These are phyloP conservation scores for Toxicodendron radicans DNA, from an alignment of 345 rosid genomes.

Conservation along the genomic window DNA sequence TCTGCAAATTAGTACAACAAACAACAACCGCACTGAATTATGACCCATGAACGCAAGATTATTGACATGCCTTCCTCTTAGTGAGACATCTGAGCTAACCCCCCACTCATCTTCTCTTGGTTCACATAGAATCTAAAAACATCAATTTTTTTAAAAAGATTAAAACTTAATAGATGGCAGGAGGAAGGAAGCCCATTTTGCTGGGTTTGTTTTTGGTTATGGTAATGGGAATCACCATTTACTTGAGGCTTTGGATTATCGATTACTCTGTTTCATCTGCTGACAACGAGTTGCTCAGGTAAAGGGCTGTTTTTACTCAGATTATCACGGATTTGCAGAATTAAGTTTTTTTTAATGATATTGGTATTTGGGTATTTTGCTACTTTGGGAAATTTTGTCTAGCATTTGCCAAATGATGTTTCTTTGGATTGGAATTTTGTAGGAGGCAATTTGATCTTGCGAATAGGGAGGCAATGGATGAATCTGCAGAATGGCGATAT, in stretches of 20 bases:
- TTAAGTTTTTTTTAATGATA: neutral
- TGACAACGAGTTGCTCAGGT: conserved; percentile 75
- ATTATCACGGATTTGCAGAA: no score
- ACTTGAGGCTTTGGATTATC: conserved; percentile 73
- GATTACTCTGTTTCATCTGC: conserved; percentile 66
- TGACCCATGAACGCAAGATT: no score
- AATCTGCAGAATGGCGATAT: conserved; percentile 91
- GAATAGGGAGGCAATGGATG: conserved; percentile 90
- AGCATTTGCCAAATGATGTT: neutral
- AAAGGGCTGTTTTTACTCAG: no score
- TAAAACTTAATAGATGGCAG: conserved; percentile 28
- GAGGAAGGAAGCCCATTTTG: conserved; percentile 49
- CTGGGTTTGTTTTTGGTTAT: conserved; percentile 49
- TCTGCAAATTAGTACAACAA: no score
- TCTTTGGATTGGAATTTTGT: conserved; percentile 20
- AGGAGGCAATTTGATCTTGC: conserved; percentile 93
- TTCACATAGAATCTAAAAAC: no score
- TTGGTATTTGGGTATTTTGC: neutral
- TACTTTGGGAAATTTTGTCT: neutral
- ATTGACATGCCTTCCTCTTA: neutral
- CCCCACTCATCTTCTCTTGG: no score
- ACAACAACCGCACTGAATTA: no score
- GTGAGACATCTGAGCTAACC: neutral
- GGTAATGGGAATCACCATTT: conserved; percentile 63
- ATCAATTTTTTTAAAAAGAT: neutral